Conservation (phyloP, 139 green algal species). For the Tetradesmus obliquus region DNA sequence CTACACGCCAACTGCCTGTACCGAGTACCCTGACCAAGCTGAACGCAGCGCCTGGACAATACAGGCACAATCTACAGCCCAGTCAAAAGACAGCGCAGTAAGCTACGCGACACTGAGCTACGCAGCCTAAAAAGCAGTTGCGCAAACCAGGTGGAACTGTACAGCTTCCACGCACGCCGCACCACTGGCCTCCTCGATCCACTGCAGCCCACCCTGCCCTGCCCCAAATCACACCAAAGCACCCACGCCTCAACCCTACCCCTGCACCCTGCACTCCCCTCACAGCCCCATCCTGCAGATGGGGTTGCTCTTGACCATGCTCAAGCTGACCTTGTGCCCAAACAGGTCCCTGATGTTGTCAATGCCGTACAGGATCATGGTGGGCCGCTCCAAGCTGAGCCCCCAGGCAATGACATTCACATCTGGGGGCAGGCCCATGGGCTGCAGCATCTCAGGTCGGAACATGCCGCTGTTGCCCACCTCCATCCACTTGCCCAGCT, state of each 20-base stretch:
- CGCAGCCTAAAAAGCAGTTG: too few relatives aligned
- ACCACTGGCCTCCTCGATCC: too few relatives aligned
- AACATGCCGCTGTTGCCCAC: conserved; percentile 98
- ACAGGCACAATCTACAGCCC: too few relatives aligned
- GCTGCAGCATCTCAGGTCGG: conserved; percentile 97
- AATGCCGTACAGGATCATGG: conserved; percentile 99
- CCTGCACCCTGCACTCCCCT: neutral
- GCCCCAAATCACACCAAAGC: neutral
- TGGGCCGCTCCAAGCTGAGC: conserved; percentile 93
- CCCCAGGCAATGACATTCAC: conserved; percentile 99
- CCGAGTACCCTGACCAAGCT: too few relatives aligned
- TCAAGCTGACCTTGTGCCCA: conserved; percentile 94
- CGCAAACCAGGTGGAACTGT: too few relatives aligned
- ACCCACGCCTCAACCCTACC: neutral
- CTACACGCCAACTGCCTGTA: too few relatives aligned
- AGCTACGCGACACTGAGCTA: too few relatives aligned
- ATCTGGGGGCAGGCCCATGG: conserved; percentile 98
- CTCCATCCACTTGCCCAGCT: conserved; percentile 99
- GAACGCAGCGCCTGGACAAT: too few relatives aligned
- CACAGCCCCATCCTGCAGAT: conserved; percentile 94
- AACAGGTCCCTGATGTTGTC: conserved; percentile 99
- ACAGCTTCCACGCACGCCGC: too few relatives aligned
- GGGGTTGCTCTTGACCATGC: conserved; percentile 94
- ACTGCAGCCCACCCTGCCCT: neutral
- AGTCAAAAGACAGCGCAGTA: too few relatives aligned